These are phyloP conservation scores for Lomentospora prolificans DNA, from an alignment of 2,329 filamentous ascomycete species.

Conservation along the genomic window DNA sequence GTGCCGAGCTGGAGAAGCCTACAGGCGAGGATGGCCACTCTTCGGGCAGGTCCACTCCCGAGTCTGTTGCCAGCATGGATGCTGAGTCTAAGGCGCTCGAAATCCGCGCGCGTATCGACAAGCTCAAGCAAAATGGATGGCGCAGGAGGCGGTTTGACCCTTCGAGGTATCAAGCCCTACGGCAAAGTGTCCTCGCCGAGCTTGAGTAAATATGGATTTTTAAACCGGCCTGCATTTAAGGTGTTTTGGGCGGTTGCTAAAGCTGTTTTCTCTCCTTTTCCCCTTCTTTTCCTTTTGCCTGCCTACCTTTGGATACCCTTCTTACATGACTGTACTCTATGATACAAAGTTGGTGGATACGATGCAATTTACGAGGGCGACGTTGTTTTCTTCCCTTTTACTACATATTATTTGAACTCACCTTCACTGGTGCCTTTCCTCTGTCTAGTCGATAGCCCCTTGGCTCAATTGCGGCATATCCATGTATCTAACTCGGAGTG, in stretches of 20 bases:
- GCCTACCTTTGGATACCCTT: background rate
- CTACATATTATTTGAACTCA: background rate
- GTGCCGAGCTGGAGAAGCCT: constrained; percentile 25
- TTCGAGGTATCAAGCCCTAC: constrained; percentile 40
- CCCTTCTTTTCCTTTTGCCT: background rate
- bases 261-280: background rate
- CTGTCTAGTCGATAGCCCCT: background rate
- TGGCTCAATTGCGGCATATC: too few relatives aligned
- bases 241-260: background rate
- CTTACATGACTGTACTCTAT: background rate
- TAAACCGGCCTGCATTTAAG: background rate
- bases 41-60: constrained; percentile 10
- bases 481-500: constrained; percentile 1
- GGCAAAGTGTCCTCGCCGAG: constrained; percentile 42
- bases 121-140: constrained; percentile 45
- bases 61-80: constrained; percentile 15
- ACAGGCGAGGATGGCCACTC: constrained; percentile 12
- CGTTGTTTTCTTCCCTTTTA: constrained; percentile 1
- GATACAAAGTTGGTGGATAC: background rate
- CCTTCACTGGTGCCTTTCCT: background rate
- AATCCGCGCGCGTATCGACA: constrained; percentile 41
- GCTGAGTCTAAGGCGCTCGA: constrained; percentile 30
- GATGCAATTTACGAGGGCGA: background rate
- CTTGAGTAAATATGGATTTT: constrained; percentile 20
- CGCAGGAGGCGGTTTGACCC: constrained; percentile 44